These are phyloP conservation scores for Bjerkandera adusta DNA, from an alignment of 1,284 basidiomycete species.

Conservation along the genomic window DNA sequence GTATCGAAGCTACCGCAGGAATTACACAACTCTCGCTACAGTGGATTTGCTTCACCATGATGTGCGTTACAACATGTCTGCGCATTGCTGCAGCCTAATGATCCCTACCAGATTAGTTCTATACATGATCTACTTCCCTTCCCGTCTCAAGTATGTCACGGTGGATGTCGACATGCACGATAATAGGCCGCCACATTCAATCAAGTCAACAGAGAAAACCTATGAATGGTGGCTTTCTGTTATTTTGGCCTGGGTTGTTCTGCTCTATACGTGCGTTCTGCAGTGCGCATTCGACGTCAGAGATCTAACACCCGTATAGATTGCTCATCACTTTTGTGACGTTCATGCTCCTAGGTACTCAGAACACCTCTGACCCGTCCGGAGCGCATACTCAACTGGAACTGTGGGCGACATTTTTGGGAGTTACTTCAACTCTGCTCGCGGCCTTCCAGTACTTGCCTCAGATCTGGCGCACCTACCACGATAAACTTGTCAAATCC, in stretches of 20 bases:
- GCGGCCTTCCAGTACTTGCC: conserved; percentile 87
- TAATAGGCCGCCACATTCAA: conserved; percentile 37
- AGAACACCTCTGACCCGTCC: conserved; percentile 32
- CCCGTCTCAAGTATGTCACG: conserved; percentile 70
- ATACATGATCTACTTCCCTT: conserved; percentile 91
- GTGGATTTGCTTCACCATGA: conserved; percentile 84
- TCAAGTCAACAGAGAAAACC: conserved; percentile 51
- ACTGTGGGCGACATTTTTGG: conserved; percentile 85
- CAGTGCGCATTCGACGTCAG: conserved; percentile 12
- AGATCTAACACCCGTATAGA: conserved; percentile 36
- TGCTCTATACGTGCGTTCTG: conserved; percentile 69
- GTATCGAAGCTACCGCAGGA: conserved; percentile 82
- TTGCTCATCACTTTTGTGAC: conserved; percentile 52
- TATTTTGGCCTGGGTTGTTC: conserved; percentile 69
- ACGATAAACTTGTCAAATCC: conserved; percentile 82
- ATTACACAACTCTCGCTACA: conserved; percentile 82
- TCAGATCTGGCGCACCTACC: conserved; percentile 82
- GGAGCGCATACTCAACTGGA: conserved; percentile 35
- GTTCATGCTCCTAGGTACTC: conserved; percentile 40
- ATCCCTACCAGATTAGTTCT: conserved; percentile 75
- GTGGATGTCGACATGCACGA: conserved; percentile 45
- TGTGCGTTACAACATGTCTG: conserved; percentile 50
- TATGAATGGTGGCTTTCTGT: conserved; percentile 78
- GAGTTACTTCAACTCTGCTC: conserved; percentile 77
- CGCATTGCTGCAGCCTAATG: no score